Evolutionary conservation across 2,329 filamentous ascomycete genomes (phyloP), one percentile per base, ranked within the genome.

Genomic region (Sphaerostilbella broomeana): DNA sequence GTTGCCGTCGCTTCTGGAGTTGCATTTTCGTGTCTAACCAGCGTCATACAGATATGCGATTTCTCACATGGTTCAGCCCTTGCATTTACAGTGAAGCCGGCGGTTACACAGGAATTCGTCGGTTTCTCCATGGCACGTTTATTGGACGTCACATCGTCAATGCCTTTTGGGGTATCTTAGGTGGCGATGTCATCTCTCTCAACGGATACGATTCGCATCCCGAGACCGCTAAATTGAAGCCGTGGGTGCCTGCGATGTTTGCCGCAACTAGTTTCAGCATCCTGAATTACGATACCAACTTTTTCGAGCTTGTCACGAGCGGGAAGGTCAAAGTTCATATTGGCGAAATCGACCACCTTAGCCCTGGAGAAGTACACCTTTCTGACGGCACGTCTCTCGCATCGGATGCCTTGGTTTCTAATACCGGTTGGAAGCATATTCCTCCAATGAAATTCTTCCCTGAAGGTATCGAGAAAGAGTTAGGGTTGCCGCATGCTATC

Each of bases 1-100:
- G 62, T 59, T 12, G 6, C 2, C 6, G 20, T 17, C 16, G 16
- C 12, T 17, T 13, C 5, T 20, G 4, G 22, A 11, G 12, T 12
- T 18, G n/a, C 9, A 36, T 28, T 12, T 27, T 19, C 12, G 21
- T n/a, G 30, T 4, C 16, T 35, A 25, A 35, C n/a, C 15, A 19
- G 22, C 21, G 18, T 31, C 4, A 13, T 7, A n/a, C 37, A 67
- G 65, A 70, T 21, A 81, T 75, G 0, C 77, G 84, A 0, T 69
- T 84, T 47, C 61, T 88, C 38, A 83, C 77, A 2, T 87, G 81
- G 78, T 78, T 89, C 58, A 80, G 75, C 36, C 84, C 85, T 0
- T 88, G 83, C 53, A 71, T 83, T 11, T 89, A 81, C 79, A 81
- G 79, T 4, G 65, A 69, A 2, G 72, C 69, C 2, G 79, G 79